Conservation (phyloP, 2,329 filamentous ascomycete species). For the Fusarium sp. region DNA sequence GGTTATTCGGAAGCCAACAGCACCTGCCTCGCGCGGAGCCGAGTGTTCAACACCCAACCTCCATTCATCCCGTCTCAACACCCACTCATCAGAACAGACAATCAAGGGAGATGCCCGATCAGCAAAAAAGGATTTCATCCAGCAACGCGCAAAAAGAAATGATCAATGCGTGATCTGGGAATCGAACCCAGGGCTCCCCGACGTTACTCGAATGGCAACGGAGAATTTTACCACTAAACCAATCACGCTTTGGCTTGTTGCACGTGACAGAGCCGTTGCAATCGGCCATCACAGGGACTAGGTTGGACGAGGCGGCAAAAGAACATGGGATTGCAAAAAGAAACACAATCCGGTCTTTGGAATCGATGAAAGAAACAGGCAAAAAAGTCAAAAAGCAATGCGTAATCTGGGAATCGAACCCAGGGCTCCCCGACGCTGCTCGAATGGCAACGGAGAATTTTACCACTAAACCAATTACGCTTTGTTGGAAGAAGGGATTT, state of each 20-base stretch:
- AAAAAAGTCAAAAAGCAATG: not conserved
- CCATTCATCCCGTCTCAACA: not conserved
- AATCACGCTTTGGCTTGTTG: conserved; percentile 9
- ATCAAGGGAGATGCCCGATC: not conserved
- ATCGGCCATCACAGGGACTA: too few species aligned
- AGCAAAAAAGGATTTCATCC: not conserved
- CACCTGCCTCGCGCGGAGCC: not conserved
- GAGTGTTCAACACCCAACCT: not conserved
- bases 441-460: conserved; percentile 19
- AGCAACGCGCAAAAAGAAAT: not conserved
- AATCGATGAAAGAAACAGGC: too few species aligned
- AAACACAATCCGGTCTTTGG: too few species aligned
- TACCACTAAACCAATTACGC: conserved; percentile 28
- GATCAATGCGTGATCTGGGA: conserved; percentile 14
- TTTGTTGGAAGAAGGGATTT: not conserved
- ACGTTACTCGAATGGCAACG: conserved; percentile 2
- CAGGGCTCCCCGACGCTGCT: conserved; percentile 2
- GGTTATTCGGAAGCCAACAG: not conserved
- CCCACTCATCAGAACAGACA: not conserved
- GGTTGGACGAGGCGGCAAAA: too few species aligned
- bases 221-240: conserved; percentile 29
- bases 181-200: conserved; percentile 18
- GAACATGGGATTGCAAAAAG: too few species aligned
- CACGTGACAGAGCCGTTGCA: too few species aligned
- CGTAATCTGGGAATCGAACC: conserved; percentile 22